Evolutionary conservation across 345 rosid genomes (phyloP).

Genomic region (Murraya paniculata): DNA sequence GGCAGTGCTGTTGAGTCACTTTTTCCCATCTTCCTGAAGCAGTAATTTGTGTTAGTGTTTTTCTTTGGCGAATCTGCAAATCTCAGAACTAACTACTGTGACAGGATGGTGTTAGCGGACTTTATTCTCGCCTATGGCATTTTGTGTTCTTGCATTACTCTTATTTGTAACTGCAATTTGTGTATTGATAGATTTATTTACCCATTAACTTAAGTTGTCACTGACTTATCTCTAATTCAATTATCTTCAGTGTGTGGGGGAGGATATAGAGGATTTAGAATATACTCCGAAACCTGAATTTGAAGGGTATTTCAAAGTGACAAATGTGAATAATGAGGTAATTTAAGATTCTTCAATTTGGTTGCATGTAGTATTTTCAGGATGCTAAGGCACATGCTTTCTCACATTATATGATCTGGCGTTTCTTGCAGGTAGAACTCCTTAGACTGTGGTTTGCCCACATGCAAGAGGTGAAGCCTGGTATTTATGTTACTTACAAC

Average conservation of each 20-base stretch:
- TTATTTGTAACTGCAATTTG: slow-evolving; percentile 3
- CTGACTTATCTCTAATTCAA: slow-evolving; percentile 4
- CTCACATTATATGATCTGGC: slow-evolving; percentile 3
- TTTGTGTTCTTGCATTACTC: not conserved
- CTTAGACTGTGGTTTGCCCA: slow-evolving; percentile 80
- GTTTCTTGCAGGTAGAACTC: slow-evolving; percentile 70
- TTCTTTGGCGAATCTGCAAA: not conserved
- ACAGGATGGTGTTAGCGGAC: not conserved
- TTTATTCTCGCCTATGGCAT: not conserved
- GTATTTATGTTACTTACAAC: slow-evolving; percentile 92
- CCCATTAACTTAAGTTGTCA: slow-evolving; percentile 3
- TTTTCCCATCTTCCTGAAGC: not conserved
- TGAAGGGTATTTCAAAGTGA: slow-evolving; percentile 86
- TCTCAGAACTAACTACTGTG: not conserved
- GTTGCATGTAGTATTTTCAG: not conserved
- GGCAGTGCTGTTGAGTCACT: not conserved
- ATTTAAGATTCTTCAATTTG: slow-evolving; percentile 13
- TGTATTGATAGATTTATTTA: not conserved
- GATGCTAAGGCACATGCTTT: not conserved
- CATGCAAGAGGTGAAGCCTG: slow-evolving; percentile 93
- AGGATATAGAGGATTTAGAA: slow-evolving; percentile 88
- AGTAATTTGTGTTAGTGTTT: not conserved
- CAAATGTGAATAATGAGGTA: slow-evolving; percentile 84
- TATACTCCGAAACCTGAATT: slow-evolving; percentile 97
- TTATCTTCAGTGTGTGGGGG: slow-evolving; percentile 76